These are phyloP conservation scores for Sonneratia caseolaris DNA, from an alignment of 345 rosid genomes.

Conservation along the genomic window DNA sequence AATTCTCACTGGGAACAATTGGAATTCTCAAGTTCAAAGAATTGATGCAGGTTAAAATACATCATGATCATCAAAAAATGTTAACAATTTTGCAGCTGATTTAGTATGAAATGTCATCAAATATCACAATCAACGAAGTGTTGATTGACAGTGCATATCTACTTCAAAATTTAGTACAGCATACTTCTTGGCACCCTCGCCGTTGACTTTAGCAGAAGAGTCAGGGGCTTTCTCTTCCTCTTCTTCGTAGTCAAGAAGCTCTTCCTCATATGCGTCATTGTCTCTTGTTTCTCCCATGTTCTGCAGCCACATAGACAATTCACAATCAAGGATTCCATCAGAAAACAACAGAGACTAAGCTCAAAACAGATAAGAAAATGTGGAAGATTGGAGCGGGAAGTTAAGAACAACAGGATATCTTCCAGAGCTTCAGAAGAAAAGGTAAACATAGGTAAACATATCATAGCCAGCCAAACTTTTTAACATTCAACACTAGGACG, in stretches of 20 bases:
- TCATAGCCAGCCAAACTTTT: not conserved
- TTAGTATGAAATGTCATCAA: not conserved
- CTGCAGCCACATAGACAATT: not conserved
- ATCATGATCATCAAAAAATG: not conserved
- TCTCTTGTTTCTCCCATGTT: conserved; percentile 87
- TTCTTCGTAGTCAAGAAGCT: conserved; percentile 95
- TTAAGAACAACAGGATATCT: not conserved
- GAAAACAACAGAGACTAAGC: not conserved
- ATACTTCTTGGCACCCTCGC: conserved; percentile 82
- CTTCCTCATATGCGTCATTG: conserved; percentile 96
- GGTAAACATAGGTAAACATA: not conserved
- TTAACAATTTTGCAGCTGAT: no score
- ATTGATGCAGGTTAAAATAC: not conserved
- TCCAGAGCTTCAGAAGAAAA: not conserved
- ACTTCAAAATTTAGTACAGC: conserved; percentile 10
- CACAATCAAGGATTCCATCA: not conserved
- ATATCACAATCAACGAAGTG: not conserved
- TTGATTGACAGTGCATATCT: not conserved
- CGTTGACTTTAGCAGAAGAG: conserved; percentile 62
- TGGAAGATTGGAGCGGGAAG: not conserved
- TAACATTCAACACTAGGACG: not conserved
- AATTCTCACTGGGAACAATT: no score
- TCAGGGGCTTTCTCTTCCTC: conserved; percentile 87
- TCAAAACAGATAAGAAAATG: not conserved
- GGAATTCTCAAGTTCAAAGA: no score